These are phyloP conservation scores for Penicillium crystallinum DNA, from an alignment of 495 filamentous ascomycete species.

Conservation along the genomic window DNA sequence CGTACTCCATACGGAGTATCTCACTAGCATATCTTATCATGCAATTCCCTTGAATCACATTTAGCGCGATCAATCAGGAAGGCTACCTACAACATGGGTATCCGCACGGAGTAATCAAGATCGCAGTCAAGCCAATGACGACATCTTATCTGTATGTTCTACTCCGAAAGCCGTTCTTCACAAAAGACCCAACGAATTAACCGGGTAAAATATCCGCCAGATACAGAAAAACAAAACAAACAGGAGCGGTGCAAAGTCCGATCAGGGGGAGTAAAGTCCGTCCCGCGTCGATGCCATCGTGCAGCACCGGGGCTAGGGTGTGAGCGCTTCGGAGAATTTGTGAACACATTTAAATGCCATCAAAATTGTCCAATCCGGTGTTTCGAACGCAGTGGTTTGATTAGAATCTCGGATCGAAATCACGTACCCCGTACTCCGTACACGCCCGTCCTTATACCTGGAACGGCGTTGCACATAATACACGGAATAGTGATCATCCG, in stretches of 20 bases:
- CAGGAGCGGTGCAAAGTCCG: slow-evolving; percentile 16
- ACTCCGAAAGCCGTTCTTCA: not conserved
- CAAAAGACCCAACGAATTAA: not conserved
- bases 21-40: too few relatives aligned
- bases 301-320: slow-evolving; percentile 18
- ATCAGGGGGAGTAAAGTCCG: slow-evolving; percentile 6
- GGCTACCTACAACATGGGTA: not conserved
- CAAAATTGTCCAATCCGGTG: slow-evolving; percentile 1
- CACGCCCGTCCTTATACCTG: not conserved
- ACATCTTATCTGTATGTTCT: not conserved
- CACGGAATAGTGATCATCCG: slow-evolving; percentile 13
- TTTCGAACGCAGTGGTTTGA: too few relatives aligned
- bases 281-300: slow-evolving; percentile 21
- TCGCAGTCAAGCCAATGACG: not conserved
- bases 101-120: too few relatives aligned
- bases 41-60: not conserved
- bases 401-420: too few relatives aligned
- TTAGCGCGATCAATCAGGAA: not conserved
- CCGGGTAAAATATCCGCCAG: not conserved
- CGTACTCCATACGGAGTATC: too few relatives aligned
- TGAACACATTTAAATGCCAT: not conserved
- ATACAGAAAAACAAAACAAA: not conserved
- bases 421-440: too few relatives aligned
- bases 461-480: not conserved
- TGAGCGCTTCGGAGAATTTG: slow-evolving; percentile 20